Evolutionary conservation across 2,329 filamentous ascomycete genomes (phyloP).

Genomic region (Xylariaceae sp.): DNA sequence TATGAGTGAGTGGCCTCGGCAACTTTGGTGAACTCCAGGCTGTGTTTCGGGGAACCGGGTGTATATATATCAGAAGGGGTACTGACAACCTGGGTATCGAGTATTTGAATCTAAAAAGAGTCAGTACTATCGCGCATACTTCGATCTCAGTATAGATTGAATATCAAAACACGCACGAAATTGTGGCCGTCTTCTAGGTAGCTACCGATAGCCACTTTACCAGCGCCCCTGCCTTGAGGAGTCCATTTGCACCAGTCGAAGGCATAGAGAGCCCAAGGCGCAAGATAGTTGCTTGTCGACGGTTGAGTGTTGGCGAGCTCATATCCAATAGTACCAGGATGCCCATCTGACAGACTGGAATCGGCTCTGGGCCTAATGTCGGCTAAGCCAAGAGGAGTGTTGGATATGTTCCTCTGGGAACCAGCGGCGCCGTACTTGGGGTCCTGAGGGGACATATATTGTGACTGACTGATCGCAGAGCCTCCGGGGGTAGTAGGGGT

Average conservation of each 20-base stretch:
- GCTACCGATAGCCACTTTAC: conserved; percentile 91
- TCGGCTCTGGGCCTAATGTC: conserved; percentile 88
- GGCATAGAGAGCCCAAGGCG: conserved; percentile 92
- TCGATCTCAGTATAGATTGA: no score
- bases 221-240: conserved; percentile 72
- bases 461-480: conserved; percentile 43
- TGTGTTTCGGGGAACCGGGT: conserved; percentile 67
- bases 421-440: conserved; percentile 53
- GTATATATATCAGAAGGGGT: conserved; percentile 65
- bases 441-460: conserved; percentile 59
- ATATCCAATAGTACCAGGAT: conserved; percentile 57
- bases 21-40: conserved; percentile 85
- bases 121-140: no score
- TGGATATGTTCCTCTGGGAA: conserved; percentile 63
- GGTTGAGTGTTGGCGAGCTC: conserved; percentile 62
- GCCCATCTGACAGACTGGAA: conserved; percentile 70
- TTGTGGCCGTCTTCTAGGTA: conserved; percentile 98
- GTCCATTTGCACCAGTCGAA: conserved; percentile 99
- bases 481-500: conserved; percentile 62
- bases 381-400: conserved; percentile 84
- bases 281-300: conserved; percentile 86
- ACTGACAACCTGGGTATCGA: conserved; percentile 76
- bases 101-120: conserved; percentile 86
- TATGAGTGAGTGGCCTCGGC: conserved; percentile 98
- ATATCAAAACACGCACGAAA: conserved; percentile 71